phyloP scores from a whole-genome alignment of 23 red algal species.

The Gracilaria gracilis region DNA sequence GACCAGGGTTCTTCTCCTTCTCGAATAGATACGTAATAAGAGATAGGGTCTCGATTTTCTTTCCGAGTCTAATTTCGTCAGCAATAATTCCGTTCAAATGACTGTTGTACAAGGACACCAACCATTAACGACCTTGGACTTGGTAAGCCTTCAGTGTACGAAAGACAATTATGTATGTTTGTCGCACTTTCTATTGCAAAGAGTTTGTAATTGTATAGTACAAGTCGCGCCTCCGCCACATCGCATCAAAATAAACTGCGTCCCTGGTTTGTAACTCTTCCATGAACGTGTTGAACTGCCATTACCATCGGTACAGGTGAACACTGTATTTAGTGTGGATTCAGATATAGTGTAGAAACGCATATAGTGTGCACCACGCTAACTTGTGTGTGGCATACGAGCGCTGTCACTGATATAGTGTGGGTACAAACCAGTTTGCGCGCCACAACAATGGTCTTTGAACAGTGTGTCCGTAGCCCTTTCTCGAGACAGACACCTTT shows the following conservation, averaged over 20 bases:
- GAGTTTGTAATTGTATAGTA: constrained; percentile 94
- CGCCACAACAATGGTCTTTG: too few species aligned
- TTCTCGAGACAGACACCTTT: too few species aligned
- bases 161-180: constrained; percentile 84
- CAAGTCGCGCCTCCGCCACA: constrained; percentile 66
- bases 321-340: too few species aligned
- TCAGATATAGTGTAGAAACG: too few species aligned
- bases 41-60: constrained; percentile 96
- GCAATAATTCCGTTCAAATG: constrained; percentile 97
- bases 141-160: constrained; percentile 95
- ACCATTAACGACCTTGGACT: constrained; percentile 90
- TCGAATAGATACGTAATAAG: constrained; percentile 90
- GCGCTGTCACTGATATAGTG: too few species aligned
- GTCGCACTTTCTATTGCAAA: constrained; percentile 80
- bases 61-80: constrained; percentile 99
- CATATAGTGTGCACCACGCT: too few species aligned
- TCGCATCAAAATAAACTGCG: constrained; percentile 51
- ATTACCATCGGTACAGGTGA: too few species aligned
- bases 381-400: too few species aligned
- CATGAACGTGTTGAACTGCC: constrained; percentile 29
- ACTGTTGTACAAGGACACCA: constrained; percentile 98
- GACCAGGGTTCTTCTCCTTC: constrained; percentile 82
- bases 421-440: too few species aligned
- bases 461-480: too few species aligned
- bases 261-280: constrained; percentile 45